Evolutionary conservation across 1,139 yeast species (phyloP).

Genomic region (Meyerozyma guilliermondii): DNA sequence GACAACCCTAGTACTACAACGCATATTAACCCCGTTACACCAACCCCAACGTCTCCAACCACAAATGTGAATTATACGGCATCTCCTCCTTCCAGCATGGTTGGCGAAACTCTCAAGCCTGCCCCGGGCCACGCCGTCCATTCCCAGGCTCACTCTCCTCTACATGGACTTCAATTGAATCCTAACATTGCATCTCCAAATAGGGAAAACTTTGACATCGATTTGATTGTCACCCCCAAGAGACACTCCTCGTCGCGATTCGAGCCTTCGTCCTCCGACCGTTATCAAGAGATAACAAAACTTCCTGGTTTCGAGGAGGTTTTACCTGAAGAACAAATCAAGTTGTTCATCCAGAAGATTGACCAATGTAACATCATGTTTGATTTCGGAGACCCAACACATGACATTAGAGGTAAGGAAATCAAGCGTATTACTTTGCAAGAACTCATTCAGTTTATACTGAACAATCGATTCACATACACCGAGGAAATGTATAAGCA

Average conservation of each 20-base stretch:
- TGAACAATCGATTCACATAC: constrained; percentile 74
- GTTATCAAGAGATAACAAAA: constrained; percentile 63
- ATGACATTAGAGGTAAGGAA: constrained; percentile 89
- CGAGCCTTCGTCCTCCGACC: constrained; percentile 68
- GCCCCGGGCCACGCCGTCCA: constrained; percentile 13
- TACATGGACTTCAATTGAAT: constrained; percentile 29
- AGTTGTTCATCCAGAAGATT: constrained; percentile 77
- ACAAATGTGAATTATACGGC: constrained; percentile 5
- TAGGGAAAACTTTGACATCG: constrained; percentile 40
- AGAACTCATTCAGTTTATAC: constrained; percentile 84
- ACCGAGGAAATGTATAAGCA: constrained; percentile 88
- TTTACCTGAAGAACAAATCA: constrained; percentile 76
- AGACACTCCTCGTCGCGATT: constrained; percentile 93
- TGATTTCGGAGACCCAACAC: constrained; percentile 90
- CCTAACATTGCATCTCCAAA: constrained; percentile 44
- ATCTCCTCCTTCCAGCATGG: constrained; percentile 11
- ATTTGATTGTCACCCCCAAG: constrained; percentile 62
- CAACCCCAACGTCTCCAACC: constrained; percentile 13
- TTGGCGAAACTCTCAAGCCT: constrained; percentile 13
- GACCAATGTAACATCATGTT: constrained; percentile 94
- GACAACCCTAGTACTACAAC: constrained; percentile 11
- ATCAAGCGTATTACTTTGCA: constrained; percentile 80
- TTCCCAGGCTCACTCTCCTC: constrained; percentile 21
- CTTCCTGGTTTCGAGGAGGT: constrained; percentile 91
- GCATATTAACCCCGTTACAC: constrained; percentile 8